These are phyloP conservation scores for Xerocomellus dryophilus DNA, from an alignment of 768 basidiomycete genomes.

Conservation along the genomic window DNA sequence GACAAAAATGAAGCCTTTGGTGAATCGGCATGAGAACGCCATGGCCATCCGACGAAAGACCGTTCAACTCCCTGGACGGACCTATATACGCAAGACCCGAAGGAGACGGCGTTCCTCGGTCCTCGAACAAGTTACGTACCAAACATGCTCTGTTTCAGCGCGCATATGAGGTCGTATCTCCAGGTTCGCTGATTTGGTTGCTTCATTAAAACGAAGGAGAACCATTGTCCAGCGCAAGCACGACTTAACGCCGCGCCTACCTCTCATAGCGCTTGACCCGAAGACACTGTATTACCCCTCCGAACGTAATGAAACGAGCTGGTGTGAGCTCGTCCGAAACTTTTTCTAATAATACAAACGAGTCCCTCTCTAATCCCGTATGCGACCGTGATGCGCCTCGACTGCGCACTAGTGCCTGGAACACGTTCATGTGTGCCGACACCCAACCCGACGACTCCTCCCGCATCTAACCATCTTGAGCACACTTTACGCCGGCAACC, in stretches of 20 bases:
- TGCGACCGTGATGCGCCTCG: not conserved
- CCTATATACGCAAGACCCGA: not conserved
- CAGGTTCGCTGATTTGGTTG: not conserved
- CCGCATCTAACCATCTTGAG: conserved; percentile 1
- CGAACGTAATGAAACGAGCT: conserved; percentile 17
- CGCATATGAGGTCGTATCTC: conserved; percentile 8
- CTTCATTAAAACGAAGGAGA: not conserved
- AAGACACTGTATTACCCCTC: not conserved
- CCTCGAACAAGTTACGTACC: conserved; percentile 8
- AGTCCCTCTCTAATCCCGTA: conserved; percentile 8
- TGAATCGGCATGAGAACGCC: conserved; percentile 9
- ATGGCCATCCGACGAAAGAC: conserved; percentile 3
- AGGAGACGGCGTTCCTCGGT: not conserved
- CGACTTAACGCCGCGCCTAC: conserved; percentile 10
- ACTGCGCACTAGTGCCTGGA: not conserved
- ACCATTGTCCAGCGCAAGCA: not conserved
- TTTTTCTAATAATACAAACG: not conserved
- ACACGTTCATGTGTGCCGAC: not conserved
- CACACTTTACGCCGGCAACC: not conserved
- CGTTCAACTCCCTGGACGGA: conserved; percentile 2
- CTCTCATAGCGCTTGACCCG: conserved; percentile 2
- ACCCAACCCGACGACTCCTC: not conserved
- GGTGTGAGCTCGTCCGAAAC: not conserved
- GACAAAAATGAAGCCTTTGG: not conserved
- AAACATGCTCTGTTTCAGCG: not conserved